Percentiles rank a stretch among this genome's conserved stretches.
phyloP scores from a whole-genome alignment of 768 basidiomycete species.

The Termitomyces sp. region DNA sequence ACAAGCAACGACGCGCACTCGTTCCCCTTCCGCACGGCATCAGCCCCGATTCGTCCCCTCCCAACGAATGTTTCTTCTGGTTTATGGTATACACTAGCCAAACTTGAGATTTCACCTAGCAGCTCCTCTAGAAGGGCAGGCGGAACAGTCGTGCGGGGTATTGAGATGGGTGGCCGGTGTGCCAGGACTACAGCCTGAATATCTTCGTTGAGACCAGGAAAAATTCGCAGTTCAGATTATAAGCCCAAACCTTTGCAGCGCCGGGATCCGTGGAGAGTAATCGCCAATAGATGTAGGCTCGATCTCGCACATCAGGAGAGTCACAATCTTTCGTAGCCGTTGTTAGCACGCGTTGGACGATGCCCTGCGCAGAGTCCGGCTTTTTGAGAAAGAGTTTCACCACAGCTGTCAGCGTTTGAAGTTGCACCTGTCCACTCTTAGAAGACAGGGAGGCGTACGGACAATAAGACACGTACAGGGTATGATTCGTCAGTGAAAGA shows the following conservation, averaged over 20 bases:
- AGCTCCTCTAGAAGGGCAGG: conserved; percentile 88
- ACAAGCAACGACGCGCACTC: conserved; percentile 41
- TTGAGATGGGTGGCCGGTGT: conserved; percentile 87
- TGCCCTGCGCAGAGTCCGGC: conserved; percentile 85
- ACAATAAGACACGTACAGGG: conserved; percentile 45
- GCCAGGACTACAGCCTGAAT: conserved; percentile 79
- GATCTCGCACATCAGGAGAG: conserved; percentile 92
- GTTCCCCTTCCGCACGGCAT: conserved; percentile 59
- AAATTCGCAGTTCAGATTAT: neutral
- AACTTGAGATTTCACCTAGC: conserved; percentile 78
- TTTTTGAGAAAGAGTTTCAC: conserved; percentile 96
- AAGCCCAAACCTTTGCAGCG: conserved; percentile 75
- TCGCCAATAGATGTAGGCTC: conserved; percentile 98
- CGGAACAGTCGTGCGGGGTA: conserved; percentile 87
- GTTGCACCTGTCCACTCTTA: conserved; percentile 46
- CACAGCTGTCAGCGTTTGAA: conserved; percentile 87
- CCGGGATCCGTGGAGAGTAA: conserved; percentile 90
- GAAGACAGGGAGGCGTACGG: neutral
- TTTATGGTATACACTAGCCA: conserved; percentile 97
- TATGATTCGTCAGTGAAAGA: conserved; percentile 92
- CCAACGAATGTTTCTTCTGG: conserved; percentile 96
- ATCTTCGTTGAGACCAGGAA: conserved; percentile 1
- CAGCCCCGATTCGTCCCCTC: conserved; percentile 81
- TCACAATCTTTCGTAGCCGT: conserved; percentile 98
- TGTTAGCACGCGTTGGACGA: conserved; percentile 88